These are phyloP conservation scores for Ascochyta viciae-villosae DNA, from an alignment of 2,329 filamentous ascomycete species.

Conservation along the genomic window DNA sequence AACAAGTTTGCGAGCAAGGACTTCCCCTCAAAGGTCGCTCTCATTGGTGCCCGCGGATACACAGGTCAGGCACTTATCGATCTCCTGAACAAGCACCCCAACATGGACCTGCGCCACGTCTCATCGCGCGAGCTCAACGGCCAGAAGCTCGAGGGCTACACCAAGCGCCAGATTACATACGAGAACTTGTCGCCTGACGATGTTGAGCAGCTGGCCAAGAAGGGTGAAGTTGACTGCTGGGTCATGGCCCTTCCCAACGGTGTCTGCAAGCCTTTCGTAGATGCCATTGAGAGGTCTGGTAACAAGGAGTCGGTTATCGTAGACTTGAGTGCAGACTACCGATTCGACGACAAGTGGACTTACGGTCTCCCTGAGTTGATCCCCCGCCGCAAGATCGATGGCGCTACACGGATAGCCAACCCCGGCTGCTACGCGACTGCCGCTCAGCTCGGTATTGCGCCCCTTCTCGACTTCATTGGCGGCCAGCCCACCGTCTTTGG, in stretches of 20 bases:
- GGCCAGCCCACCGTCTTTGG: slow-evolving; percentile 86
- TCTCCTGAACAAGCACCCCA: slow-evolving; percentile 84
- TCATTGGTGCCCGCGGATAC: slow-evolving; percentile 92
- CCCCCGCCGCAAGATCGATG: slow-evolving; percentile 75
- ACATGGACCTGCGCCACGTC: slow-evolving; percentile 89
- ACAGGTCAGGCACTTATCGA: slow-evolving; percentile 91
- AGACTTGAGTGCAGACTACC: slow-evolving; percentile 95
- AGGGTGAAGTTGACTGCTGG: slow-evolving; percentile 91
- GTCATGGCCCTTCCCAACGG: slow-evolving; percentile 97
- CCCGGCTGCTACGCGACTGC: slow-evolving; percentile 96
- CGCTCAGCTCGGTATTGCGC: slow-evolving; percentile 86
- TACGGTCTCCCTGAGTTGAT: slow-evolving; percentile 91
- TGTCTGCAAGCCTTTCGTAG: slow-evolving; percentile 91
- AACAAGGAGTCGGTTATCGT: slow-evolving; percentile 76
- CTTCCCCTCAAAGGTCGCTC: slow-evolving; percentile 77
- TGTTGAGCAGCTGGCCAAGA: slow-evolving; percentile 81
- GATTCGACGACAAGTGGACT: slow-evolving; percentile 84
- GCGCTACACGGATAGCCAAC: slow-evolving; percentile 84
- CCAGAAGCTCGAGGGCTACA: slow-evolving; percentile 86
- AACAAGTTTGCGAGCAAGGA: slow-evolving; percentile 87
- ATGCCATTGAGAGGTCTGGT: slow-evolving; percentile 78
- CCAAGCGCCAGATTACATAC: slow-evolving; percentile 89
- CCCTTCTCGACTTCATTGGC: slow-evolving; percentile 77
- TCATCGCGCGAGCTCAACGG: slow-evolving; percentile 92
- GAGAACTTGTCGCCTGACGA: slow-evolving; percentile 90